These are phyloP conservation scores for Pseudonitzschia multiseries DNA, from an alignment of 108 stramenopile genomes.

Conservation along the genomic window DNA sequence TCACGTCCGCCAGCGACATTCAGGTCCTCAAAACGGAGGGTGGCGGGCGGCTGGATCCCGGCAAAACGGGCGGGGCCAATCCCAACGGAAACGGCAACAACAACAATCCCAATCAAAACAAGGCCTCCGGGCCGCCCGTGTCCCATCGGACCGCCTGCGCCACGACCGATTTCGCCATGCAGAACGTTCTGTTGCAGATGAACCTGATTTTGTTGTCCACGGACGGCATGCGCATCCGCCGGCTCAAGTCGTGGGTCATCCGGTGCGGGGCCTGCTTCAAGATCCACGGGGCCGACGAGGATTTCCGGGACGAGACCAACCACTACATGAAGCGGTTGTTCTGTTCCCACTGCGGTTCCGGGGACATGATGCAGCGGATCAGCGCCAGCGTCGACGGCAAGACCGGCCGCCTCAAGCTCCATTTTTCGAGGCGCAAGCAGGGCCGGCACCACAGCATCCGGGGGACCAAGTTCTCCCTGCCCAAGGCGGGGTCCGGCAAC, in stretches of 20 bases:
- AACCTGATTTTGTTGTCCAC: slow-evolving; percentile 86
- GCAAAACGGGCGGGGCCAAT: background rate
- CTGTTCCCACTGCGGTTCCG: slow-evolving; percentile 91
- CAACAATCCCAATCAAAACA: background rate
- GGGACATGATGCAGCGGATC: slow-evolving; percentile 79
- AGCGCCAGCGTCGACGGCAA: slow-evolving; percentile 86
- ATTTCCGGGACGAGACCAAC: slow-evolving; percentile 33
- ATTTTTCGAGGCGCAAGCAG: slow-evolving; percentile 86
- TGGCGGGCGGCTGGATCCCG: slow-evolving; percentile 47
- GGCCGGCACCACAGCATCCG: slow-evolving; percentile 64
- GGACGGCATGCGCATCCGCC: slow-evolving; percentile 82
- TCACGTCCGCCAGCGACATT: slow-evolving; percentile 73
- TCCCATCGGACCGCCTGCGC: slow-evolving; percentile 85
- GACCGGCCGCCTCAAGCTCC: slow-evolving; percentile 84
- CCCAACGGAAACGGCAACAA: background rate
- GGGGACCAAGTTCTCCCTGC: slow-evolving; percentile 93
- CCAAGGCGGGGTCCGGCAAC: slow-evolving; percentile 76
- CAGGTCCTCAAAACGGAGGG: slow-evolving; percentile 44
- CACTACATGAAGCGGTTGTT: slow-evolving; percentile 67
- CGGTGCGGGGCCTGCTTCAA: slow-evolving; percentile 95
- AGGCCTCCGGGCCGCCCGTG: slow-evolving; percentile 53
- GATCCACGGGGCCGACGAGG: slow-evolving; percentile 55
- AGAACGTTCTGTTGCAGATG: slow-evolving; percentile 98
- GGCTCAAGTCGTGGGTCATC: slow-evolving; percentile 91
- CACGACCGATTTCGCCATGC: slow-evolving; percentile 99